These are phyloP conservation scores for Pseudogymnoascus sp. DNA, from an alignment of 2,329 filamentous ascomycete species.

Conservation along the genomic window DNA sequence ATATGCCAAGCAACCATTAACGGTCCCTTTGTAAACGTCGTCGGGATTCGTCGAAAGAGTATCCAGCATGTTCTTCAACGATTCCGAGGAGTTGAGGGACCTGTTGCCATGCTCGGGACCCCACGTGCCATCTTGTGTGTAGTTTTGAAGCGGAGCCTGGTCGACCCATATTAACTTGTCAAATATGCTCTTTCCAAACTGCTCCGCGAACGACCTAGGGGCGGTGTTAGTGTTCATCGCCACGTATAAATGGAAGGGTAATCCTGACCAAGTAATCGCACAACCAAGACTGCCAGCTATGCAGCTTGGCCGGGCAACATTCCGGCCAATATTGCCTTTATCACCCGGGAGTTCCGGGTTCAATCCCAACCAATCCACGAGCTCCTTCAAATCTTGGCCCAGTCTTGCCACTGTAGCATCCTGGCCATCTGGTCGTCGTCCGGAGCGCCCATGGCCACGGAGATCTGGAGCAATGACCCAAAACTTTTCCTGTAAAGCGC, in stretches of 20 bases:
- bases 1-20: constrained; percentile 25
- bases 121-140: constrained; percentile 21
- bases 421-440: constrained; percentile 22
- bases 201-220: constrained; percentile 23
- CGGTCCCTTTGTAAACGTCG: constrained; percentile 23
- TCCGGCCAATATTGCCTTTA: neutral
- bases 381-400: constrained; percentile 24
- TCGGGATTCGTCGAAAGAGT: constrained; percentile 19
- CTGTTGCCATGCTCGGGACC: constrained; percentile 23
- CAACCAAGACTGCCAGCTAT: constrained; percentile 27
- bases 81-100: constrained; percentile 22
- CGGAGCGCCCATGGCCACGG: constrained; percentile 24
- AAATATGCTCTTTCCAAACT: constrained; percentile 23
- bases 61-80: constrained; percentile 21
- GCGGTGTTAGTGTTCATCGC: neutral
- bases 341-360: too few species aligned
- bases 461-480: constrained; percentile 25
- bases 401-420: constrained; percentile 23
- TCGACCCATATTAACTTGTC: constrained; percentile 26
- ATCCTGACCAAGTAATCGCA: constrained; percentile 24
- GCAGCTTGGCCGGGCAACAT: constrained; percentile 8
- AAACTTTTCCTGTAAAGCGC: constrained; percentile 17
- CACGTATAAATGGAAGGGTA: neutral
- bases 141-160: constrained; percentile 26
- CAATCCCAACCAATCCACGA: constrained; percentile 13